Evolutionary conservation across 495 filamentous ascomycete genomes (phyloP), one percentile per base, ranked within the genome.

Genomic region (Podospora didyma): DNA sequence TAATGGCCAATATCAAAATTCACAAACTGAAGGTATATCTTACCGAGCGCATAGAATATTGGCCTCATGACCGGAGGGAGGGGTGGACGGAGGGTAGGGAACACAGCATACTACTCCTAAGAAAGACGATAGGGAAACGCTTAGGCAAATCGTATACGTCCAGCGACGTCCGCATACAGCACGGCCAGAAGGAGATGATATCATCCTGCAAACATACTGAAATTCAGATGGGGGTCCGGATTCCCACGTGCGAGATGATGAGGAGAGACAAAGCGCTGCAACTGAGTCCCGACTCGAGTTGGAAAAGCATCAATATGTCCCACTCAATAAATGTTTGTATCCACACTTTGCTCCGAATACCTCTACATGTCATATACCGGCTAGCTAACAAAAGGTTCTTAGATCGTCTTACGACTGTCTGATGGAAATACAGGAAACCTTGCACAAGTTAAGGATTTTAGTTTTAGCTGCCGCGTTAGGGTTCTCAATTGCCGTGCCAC

Each of bases 301-400:
- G 92, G 78, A 88, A 89, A 69, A 94, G 96, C 54, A 96, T 96
- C 44, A 90, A 96, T 64, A 92, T 98, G 47, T 91, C 92, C 63
- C 94, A 98, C 68, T 97, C 94, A 95, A 97, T 98, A 65, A 98
- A 98, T 85, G 94, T 95, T 82, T 49, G 79, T 61, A n/a, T n/a
- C n/a, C n/a, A n/a, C n/a, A n/a, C 11, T 9, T 14, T 7, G n/a
- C 5, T 14, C 34, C 16, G 9, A n/a, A n/a, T n/a, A n/a, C n/a
- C n/a, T 37, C 16, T 10, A 37, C 9, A 16, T 37, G 9, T 7
- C 34, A 16, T 37, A 7, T 37, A 16, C n/a, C n/a, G n/a, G n/a
- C n/a, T n/a, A n/a, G n/a, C 51, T 53, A 17, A 52, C 10, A 19
- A n/a, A 3, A 16, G 11, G n/a, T 22, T 5, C 37, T 39, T 58